Conservation (phyloP, 1,284 basidiomycete genomes). For the Xerocomus alliaceus region DNA sequence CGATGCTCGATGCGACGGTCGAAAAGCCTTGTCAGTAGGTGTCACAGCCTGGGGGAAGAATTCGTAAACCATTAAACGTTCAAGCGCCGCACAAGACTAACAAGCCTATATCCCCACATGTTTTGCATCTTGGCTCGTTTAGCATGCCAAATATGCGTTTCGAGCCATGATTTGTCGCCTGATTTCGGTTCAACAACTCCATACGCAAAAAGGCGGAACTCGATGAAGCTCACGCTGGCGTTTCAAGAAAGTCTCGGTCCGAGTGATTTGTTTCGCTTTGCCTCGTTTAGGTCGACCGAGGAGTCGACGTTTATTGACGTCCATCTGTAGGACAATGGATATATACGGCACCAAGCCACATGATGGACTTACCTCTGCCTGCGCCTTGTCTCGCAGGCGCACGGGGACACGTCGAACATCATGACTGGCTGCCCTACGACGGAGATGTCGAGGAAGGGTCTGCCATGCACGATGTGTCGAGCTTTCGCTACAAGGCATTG, state of each 20-base stretch:
- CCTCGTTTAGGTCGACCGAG: slow-evolving; percentile 62
- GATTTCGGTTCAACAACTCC: background rate
- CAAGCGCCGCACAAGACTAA: slow-evolving; percentile 41
- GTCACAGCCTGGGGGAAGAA: slow-evolving; percentile 62
- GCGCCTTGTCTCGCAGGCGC: slow-evolving; percentile 78
- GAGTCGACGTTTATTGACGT: slow-evolving; percentile 67
- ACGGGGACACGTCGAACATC: slow-evolving; percentile 88
- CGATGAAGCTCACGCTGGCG: slow-evolving; percentile 64
- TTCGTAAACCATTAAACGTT: background rate
- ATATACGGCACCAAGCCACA: background rate
- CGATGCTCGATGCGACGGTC: slow-evolving; percentile 87
- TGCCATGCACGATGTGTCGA: slow-evolving; percentile 88
- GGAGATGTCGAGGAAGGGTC: slow-evolving; percentile 84
- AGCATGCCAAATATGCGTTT: slow-evolving; percentile 93
- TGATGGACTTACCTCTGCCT: slow-evolving; percentile 67
- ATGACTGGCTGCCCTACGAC: slow-evolving; percentile 90
- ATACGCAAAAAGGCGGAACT: background rate
- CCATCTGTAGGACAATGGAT: slow-evolving; percentile 65
- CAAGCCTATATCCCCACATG: slow-evolving; percentile 88
- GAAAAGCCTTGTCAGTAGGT: slow-evolving; percentile 89
- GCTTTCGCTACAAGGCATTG: slow-evolving; percentile 49
- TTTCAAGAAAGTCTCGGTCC: slow-evolving; percentile 62
- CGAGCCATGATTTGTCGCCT: slow-evolving; percentile 89
- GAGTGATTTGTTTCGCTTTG: slow-evolving; percentile 56
- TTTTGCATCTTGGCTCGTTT: slow-evolving; percentile 93